Percentiles rank a stretch among this genome's conserved stretches.
Evolutionary conservation across 768 basidiomycete genomes (phyloP).

Genomic region (Kwoniella bestiolae): DNA sequence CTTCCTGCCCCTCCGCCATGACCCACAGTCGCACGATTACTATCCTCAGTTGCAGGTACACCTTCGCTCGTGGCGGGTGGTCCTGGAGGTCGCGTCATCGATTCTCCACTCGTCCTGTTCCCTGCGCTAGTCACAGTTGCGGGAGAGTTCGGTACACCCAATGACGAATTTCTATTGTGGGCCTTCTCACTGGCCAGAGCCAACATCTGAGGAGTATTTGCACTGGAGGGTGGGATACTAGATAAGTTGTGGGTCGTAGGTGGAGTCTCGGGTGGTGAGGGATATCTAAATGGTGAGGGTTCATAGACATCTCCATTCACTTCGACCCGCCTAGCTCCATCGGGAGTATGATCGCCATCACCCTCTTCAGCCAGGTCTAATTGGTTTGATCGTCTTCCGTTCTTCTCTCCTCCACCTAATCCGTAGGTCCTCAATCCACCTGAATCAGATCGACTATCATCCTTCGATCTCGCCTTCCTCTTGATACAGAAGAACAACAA

Average conservation of each 20-base stretch:
- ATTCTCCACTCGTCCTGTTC: background rate
- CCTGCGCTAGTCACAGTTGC: background rate
- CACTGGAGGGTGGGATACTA: background rate
- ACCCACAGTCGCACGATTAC: conserved; percentile 18
- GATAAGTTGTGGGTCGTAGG: background rate
- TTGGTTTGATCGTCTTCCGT: conserved; percentile 13
- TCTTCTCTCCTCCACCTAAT: conserved; percentile 19
- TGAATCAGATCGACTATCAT: conserved; percentile 15
- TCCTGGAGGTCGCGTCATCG: background rate
- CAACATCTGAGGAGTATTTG: conserved; percentile 18
- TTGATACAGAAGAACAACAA: conserved; percentile 53
- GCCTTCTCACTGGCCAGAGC: conserved; percentile 19
- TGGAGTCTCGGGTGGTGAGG: conserved; percentile 24
- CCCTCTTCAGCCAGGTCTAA: conserved; percentile 17
- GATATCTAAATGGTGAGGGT: conserved; percentile 26
- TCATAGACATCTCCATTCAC: conserved; percentile 21
- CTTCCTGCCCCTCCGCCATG: conserved; percentile 18
- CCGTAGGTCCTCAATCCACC: conserved; percentile 26
- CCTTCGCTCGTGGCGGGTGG: background rate
- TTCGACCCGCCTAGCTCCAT: conserved; percentile 4
- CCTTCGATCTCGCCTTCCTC: conserved; percentile 30
- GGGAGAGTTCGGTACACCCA: conserved; percentile 2
- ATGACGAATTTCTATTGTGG: background rate
- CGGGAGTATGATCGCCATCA: conserved; percentile 11
- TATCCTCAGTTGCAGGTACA: conserved; percentile 7